A percentile compares a stretch with the other conserved stretches of the same genome.
Evolutionary conservation across 2,329 filamentous ascomycete species (phyloP).

Genomic region (Claviceps monticola): DNA sequence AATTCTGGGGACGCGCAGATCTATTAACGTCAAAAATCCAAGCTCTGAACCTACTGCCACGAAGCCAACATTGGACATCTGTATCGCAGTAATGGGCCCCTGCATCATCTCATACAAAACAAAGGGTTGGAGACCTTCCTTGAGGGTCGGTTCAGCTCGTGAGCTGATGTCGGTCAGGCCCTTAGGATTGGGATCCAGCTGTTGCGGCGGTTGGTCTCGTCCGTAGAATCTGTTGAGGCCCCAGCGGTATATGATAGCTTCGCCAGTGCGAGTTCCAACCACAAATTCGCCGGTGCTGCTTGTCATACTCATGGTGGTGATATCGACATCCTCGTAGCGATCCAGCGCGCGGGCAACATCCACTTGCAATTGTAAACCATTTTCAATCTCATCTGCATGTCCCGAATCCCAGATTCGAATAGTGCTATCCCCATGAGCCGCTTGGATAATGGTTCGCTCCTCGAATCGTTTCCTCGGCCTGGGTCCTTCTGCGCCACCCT

Average conservation of each 20-base stretch:
- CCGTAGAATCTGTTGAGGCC: conserved; percentile 64
- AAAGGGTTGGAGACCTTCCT: conserved; percentile 68
- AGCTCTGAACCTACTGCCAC: conserved; percentile 74
- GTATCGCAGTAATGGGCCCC: conserved; percentile 64
- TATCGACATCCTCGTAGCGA: conserved; percentile 61
- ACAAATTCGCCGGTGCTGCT: conserved; percentile 73
- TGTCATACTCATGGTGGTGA: conserved; percentile 69
- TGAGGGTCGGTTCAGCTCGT: conserved; percentile 57
- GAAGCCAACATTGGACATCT: conserved; percentile 87
- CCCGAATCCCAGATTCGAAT: conserved; percentile 89
- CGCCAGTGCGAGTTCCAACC: conserved; percentile 68
- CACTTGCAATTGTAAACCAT: conserved; percentile 65
- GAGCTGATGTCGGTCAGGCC: conserved; percentile 60
- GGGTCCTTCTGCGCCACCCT: conserved; percentile 62
- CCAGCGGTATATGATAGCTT: conserved; percentile 79
- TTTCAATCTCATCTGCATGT: conserved; percentile 87
- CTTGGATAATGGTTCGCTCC: conserved; percentile 69
- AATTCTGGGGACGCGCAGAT: conserved; percentile 73
- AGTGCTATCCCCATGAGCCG: conserved; percentile 80
- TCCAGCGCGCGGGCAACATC: conserved; percentile 74
- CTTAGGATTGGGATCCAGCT: conserved; percentile 47
- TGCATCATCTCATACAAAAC: conserved; percentile 73
- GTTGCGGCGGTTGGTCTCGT: conserved; percentile 35
- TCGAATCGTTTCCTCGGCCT: conserved; percentile 66
- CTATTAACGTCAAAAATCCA: conserved; percentile 68